A percentile compares a stretch with the other conserved stretches of the same genome.
phyloP scores from a whole-genome alignment of 805 yeast species.

The Candida verbasci region DNA sequence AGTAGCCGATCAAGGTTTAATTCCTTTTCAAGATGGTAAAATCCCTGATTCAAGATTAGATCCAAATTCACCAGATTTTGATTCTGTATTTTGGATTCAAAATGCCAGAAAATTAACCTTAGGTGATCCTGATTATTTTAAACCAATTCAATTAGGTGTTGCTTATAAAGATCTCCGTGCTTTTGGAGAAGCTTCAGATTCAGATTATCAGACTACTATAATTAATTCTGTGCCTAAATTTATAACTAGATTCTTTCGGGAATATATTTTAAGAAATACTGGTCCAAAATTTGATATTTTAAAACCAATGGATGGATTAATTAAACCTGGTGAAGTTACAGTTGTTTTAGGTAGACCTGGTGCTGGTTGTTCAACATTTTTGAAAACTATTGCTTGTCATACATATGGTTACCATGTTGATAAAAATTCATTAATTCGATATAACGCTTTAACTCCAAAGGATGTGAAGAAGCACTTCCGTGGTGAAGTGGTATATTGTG shows the following conservation, averaged over 20 bases:
- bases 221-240: constrained; percentile 34
- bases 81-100: constrained; percentile 62
- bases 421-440: constrained; percentile 24
- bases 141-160: constrained; percentile 55
- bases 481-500: constrained; percentile 40
- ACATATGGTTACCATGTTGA: constrained; percentile 35
- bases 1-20: not conserved
- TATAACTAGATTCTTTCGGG: constrained; percentile 12
- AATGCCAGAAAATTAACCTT: constrained; percentile 51
- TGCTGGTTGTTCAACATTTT: constrained; percentile 37
- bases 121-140: constrained; percentile 57
- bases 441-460: constrained; percentile 27
- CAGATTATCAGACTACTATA: constrained; percentile 62
- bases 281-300: constrained; percentile 25
- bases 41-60: constrained; percentile 40
- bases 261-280: constrained; percentile 11
- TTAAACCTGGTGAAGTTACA: constrained; percentile 35
- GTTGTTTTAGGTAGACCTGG: constrained; percentile 41
- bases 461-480: constrained; percentile 27
- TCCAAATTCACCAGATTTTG: constrained; percentile 54
- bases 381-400: constrained; percentile 33
- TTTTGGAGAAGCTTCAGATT: constrained; percentile 60
- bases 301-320: constrained; percentile 29
- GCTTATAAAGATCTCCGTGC: constrained; percentile 57
- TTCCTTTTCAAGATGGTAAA: not conserved